These are phyloP conservation scores for Talaromyces proteolyticus DNA, from an alignment of 495 filamentous ascomycete genomes.

Conservation along the genomic window DNA sequence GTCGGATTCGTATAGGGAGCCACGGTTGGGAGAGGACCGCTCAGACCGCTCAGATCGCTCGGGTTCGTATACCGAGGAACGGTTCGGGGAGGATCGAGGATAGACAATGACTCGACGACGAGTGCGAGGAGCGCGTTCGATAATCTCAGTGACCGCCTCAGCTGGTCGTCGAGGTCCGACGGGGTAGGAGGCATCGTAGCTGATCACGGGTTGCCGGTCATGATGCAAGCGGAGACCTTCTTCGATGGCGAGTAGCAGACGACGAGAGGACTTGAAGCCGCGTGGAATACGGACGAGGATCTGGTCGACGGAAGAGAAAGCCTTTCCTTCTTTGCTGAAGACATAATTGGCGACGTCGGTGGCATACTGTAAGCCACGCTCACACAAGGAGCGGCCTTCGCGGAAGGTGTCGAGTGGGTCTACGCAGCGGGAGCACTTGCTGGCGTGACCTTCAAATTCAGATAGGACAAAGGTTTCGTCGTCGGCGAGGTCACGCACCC, in stretches of 20 bases:
- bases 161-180: conserved; percentile 23
- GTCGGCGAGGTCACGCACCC: conserved; percentile 20
- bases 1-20: conserved; percentile 13
- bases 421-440: conserved; percentile 36
- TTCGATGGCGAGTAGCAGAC: conserved; percentile 41
- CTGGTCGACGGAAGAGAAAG: conserved; percentile 41
- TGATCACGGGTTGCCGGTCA: conserved; percentile 18
- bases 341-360: conserved; percentile 43
- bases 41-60: conserved; percentile 36
- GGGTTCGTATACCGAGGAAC: conserved; percentile 35
- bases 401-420: conserved; percentile 27
- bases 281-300: conserved; percentile 45
- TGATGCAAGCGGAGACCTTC: conserved; percentile 35
- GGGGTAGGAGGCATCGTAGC: conserved; percentile 37
- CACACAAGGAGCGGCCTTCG: conserved; percentile 37
- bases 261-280: conserved; percentile 28
- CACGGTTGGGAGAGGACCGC: no score
- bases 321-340: conserved; percentile 39
- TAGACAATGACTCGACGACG: conserved; percentile 31
- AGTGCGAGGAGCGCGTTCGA: conserved; percentile 31
- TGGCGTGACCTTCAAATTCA: conserved; percentile 23
- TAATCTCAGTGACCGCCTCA: conserved; percentile 21
- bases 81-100: conserved; percentile 30
- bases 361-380: conserved; percentile 41
- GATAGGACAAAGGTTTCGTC: conserved; percentile 26